Percentiles rank a stretch among this genome's conserved stretches.
Conservation (phyloP, 192 early-diverging fungal species). For the Rhizoclosmatium globosum region DNA sequence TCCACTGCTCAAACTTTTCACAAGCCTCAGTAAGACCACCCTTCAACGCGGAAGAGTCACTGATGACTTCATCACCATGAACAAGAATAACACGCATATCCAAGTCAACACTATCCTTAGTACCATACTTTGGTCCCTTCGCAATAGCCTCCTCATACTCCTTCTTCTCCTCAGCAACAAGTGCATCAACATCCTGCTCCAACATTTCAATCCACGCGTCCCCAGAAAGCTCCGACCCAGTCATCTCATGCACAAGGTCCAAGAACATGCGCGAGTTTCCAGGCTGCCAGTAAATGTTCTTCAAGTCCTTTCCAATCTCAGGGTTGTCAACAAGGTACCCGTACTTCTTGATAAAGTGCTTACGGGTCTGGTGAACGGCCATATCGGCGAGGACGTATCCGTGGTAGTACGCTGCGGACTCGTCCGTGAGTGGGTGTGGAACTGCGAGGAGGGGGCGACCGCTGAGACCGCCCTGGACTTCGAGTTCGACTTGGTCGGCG, state of each 20-base stretch:
- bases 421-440: conserved; percentile 49
- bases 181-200: conserved; percentile 37
- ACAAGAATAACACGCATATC: conserved; percentile 47
- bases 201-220: conserved; percentile 45
- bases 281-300: conserved; percentile 43
- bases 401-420: conserved; percentile 46
- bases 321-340: conserved; percentile 47
- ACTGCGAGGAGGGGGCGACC: conserved; percentile 40
- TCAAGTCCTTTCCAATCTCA: conserved; percentile 41
- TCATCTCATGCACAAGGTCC: conserved; percentile 46
- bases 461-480: conserved; percentile 46
- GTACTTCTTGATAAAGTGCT: conserved; percentile 47
- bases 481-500: conserved; percentile 47
- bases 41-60: conserved; percentile 27
- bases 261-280: conserved; percentile 46
- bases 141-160: conserved; percentile 41
- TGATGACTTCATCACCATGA: conserved; percentile 46
- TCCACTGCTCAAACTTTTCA: conserved; percentile 39
- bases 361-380: conserved; percentile 48
- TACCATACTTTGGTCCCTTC: conserved; percentile 40
- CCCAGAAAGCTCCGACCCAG: conserved; percentile 35
- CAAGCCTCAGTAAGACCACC: conserved; percentile 40
- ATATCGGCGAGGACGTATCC: conserved; percentile 50
- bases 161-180: conserved; percentile 33
- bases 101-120: conserved; percentile 42